Conservation (phyloP, 768 basidiomycete genomes). For the Rhodotorula sphaerocarpa region DNA sequence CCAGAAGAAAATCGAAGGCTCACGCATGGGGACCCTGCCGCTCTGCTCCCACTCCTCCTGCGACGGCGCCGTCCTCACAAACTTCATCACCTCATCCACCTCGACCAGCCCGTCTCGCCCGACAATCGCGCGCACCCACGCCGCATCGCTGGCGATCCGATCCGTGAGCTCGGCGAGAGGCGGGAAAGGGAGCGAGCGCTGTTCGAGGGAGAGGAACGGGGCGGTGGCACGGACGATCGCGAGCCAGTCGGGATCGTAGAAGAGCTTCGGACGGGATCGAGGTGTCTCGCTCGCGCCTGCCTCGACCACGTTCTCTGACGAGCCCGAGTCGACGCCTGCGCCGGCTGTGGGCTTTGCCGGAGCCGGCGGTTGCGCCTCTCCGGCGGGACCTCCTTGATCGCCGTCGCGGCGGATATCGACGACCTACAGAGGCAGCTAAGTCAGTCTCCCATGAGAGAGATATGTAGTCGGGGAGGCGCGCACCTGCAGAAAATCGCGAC, state of each 20-base stretch:
- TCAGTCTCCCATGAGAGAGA: too few species aligned
- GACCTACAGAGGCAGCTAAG: slow-evolving; percentile 50
- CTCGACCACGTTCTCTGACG: slow-evolving; percentile 28
- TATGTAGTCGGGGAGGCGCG: not conserved
- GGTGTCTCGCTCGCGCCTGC: not conserved
- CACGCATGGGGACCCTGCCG: slow-evolving; percentile 47
- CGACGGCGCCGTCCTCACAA: slow-evolving; percentile 53
- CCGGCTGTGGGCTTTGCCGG: slow-evolving; percentile 1
- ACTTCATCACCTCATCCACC: slow-evolving; percentile 58
- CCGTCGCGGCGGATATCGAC: slow-evolving; percentile 54
- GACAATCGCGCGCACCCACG: slow-evolving; percentile 55
- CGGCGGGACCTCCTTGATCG: too few species aligned
- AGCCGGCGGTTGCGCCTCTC: too few species aligned
- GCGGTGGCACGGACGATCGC: slow-evolving; percentile 83
- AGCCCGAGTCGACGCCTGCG: slow-evolving; percentile 2
- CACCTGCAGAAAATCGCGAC: slow-evolving; percentile 73
- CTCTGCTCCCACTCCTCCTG: slow-evolving; percentile 45
- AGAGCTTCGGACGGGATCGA: slow-evolving; percentile 42
- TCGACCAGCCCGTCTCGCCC: slow-evolving; percentile 41
- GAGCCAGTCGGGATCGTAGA: slow-evolving; percentile 86
- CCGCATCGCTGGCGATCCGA: slow-evolving; percentile 51
- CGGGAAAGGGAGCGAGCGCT: slow-evolving; percentile 55
- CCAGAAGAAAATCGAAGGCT: too few species aligned
- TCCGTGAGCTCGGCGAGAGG: slow-evolving; percentile 51
- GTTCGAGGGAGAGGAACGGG: slow-evolving; percentile 58